Base-by-base conservation (phyloP, 805 yeast genomes). In the Wickerhamomyces hampshirensis region DNA sequence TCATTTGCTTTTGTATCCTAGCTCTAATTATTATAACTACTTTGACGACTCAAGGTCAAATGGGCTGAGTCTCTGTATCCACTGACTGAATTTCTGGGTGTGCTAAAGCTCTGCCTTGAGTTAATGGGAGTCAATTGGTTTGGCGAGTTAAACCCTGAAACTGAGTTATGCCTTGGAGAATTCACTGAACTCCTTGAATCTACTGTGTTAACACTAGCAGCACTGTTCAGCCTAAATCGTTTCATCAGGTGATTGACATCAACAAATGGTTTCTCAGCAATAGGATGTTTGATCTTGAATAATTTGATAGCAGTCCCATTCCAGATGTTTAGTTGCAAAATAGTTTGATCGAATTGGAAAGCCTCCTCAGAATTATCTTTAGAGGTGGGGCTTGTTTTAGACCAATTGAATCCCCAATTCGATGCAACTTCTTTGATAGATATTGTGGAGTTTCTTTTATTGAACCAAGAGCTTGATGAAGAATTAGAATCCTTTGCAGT, bases 241-340 rank as follows among this genome's bases (percentile, higher is more conserved):
- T 55, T 63, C 49, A 67, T 47, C 33, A 67, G 55, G 8, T 65
- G 64, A 5, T 63, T 58, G 56, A 66, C 58, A 40, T 66, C 69
- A 17, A 64, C 51, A 11, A 66, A 51, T 5, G 76, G 71, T 18
- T 62, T 68, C 27, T 57, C 64, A 23, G 58, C 59, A n/a, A 54
- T 59, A 5, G 58, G 56, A 31, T 58, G 63, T 41, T 60, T 65
- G 8, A 78, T 62, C 27, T 62, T 51, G 49, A 51, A 51, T 4
- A 51, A 44, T 27, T 42, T 49, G 28, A 51, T 35, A 4, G 35
- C 26, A 4, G 48, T 39, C 2, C 42, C 46, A 14, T 39, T 42
- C 56, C 56, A 51, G 11, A 50, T 40, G 26, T 40, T 41, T 16
- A 50, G 23, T 11, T 42, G 45, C 23, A 50, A 37, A 12, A 48